These are phyloP conservation scores for Monoraphidium neglectum DNA, from an alignment of 139 green algal species.

Conservation along the genomic window DNA sequence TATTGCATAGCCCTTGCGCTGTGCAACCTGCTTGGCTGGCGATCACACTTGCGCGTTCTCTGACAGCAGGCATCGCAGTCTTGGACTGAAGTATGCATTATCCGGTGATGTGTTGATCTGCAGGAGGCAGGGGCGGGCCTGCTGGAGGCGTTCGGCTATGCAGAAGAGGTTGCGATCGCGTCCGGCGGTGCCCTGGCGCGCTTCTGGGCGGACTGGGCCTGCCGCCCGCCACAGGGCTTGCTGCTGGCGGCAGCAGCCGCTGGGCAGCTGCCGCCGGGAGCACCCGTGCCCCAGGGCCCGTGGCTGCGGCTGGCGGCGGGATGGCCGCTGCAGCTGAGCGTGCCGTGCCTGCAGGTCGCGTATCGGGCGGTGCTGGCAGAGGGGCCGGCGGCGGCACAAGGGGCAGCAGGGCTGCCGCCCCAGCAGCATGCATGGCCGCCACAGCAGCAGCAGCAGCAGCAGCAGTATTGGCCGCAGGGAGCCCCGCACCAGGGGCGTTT, in stretches of 20 bases:
- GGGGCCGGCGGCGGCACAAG: background rate
- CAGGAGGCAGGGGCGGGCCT: slow-evolving; percentile 22
- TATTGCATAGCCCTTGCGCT: background rate
- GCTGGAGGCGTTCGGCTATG: slow-evolving; percentile 17
- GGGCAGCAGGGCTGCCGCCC: background rate
- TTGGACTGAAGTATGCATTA: no score
- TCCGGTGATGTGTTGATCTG: no score
- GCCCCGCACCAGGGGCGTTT: background rate
- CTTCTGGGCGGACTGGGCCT: slow-evolving; percentile 21
- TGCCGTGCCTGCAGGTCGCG: slow-evolving; percentile 1
- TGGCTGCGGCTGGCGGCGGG: slow-evolving; percentile 9
- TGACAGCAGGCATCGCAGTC: no score
- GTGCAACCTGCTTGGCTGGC: no score
- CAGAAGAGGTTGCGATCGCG: background rate
- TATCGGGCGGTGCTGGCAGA: slow-evolving; percentile 9
- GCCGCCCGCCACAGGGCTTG: slow-evolving; percentile 13
- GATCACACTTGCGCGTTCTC: no score
- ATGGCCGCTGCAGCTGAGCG: background rate
- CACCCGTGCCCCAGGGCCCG: background rate
- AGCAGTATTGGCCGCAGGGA: slow-evolving; percentile 8
- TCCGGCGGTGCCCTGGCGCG: background rate
- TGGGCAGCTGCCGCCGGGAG: slow-evolving; percentile 7
- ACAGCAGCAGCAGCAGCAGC: slow-evolving; percentile 3
- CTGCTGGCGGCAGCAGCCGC: slow-evolving; percentile 15
- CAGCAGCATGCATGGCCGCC: slow-evolving; percentile 8